phyloP scores from a whole-genome alignment of 1,284 basidiomycete species.

The Ustilago tritici region DNA sequence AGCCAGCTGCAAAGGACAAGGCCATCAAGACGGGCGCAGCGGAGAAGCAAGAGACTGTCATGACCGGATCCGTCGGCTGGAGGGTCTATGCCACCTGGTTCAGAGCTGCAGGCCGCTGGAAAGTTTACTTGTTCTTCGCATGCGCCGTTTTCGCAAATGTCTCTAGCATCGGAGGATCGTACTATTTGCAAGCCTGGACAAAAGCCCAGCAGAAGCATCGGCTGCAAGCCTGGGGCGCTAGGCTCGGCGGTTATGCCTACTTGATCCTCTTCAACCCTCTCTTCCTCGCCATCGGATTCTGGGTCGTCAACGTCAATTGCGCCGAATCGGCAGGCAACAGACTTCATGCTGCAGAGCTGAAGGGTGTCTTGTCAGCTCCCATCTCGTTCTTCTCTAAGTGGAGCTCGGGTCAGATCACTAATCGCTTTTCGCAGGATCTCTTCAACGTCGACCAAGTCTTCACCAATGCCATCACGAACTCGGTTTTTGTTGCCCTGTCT shows the following conservation, averaged over 20 bases:
- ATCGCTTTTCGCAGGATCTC: constrained; percentile 61
- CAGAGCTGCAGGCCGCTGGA: constrained; percentile 28
- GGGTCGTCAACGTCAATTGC: constrained; percentile 10
- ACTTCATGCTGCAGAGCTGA: constrained; percentile 40
- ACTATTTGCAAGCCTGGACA: constrained; percentile 46
- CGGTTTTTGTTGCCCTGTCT: constrained; percentile 7
- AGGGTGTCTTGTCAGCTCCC: constrained; percentile 40
- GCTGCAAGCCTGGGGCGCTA: constrained; percentile 25
- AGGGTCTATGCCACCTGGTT: constrained; percentile 32
- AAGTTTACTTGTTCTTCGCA: constrained; percentile 5
- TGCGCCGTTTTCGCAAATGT: neutral
- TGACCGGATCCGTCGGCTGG: constrained; percentile 41
- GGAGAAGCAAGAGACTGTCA: constrained; percentile 40
- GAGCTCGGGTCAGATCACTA: constrained; percentile 51
- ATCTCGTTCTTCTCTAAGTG: constrained; percentile 52
- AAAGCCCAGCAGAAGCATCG: constrained; percentile 30
- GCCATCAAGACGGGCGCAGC: constrained; percentile 23
- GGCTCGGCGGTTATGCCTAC: constrained; percentile 24
- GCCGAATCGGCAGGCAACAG: constrained; percentile 30
- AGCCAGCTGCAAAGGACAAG: constrained; percentile 15
- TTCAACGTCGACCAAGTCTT: constrained; percentile 51
- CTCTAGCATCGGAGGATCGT: constrained; percentile 10
- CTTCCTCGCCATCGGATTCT: constrained; percentile 23
- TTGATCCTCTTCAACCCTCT: constrained; percentile 16
- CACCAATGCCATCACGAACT: constrained; percentile 26